A percentile compares a stretch with the other conserved stretches of the same genome.
Evolutionary conservation across 768 basidiomycete species (phyloP).

Genomic region (Suillus fuscotomentosus): DNA sequence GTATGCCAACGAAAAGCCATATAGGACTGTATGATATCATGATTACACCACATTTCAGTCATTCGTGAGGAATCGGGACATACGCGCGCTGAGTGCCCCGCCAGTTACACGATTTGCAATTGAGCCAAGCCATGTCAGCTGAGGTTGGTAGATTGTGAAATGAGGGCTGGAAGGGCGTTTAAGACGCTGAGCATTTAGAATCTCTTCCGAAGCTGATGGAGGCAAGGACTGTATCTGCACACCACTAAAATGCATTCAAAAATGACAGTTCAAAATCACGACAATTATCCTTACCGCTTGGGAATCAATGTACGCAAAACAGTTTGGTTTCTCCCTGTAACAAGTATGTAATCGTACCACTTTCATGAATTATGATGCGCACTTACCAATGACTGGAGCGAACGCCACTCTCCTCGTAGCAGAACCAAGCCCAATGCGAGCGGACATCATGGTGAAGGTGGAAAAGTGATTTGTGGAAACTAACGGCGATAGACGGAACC

Average conservation of each 20-base stretch:
- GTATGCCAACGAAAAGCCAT: conserved; percentile 85
- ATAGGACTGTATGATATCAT: conserved; percentile 58
- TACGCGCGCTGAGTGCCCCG: conserved; percentile 72
- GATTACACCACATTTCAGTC: conserved; percentile 1
- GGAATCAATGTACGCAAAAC: conserved; percentile 27
- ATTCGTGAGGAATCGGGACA: conserved; percentile 27
- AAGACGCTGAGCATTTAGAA: conserved; percentile 87
- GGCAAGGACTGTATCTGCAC: conserved; percentile 68
- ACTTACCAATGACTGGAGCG: conserved; percentile 28
- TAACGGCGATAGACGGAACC: conserved; percentile 2
- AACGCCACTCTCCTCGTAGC: conserved; percentile 53
- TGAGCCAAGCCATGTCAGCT: conserved; percentile 87
- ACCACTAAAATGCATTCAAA: conserved; percentile 33
- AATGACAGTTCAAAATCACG: neutral
- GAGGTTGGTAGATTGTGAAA: conserved; percentile 95
- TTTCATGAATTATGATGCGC: neutral
- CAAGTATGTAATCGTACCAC: neutral
- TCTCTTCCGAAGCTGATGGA: conserved; percentile 52
- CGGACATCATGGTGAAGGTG: conserved; percentile 34
- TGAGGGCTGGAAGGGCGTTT: conserved; percentile 91
- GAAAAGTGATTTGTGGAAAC: neutral
- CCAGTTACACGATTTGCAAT: conserved; percentile 90
- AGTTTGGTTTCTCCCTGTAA: conserved; percentile 37
- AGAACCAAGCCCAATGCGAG: conserved; percentile 57
- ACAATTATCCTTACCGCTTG: conserved; percentile 38